These are phyloP conservation scores for Diaporthe batatas DNA, from an alignment of 2,329 filamentous ascomycete species.

Conservation along the genomic window DNA sequence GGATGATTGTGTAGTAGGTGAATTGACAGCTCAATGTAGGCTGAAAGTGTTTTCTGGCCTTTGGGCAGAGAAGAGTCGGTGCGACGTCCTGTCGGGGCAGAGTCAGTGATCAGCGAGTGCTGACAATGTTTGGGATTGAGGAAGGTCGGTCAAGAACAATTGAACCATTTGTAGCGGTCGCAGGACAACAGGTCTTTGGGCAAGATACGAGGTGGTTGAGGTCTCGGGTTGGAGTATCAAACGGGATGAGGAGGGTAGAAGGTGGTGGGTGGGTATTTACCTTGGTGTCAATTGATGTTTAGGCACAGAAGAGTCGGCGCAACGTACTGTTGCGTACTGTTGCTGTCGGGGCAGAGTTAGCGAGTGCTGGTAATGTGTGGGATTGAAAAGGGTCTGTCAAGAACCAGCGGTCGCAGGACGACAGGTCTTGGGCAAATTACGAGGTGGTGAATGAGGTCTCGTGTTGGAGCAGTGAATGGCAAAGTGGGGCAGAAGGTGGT, in stretches of 20 bases:
- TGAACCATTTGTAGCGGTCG: too few species aligned
- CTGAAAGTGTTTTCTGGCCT: too few species aligned
- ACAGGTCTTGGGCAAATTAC: too few species aligned
- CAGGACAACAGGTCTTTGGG: neutral
- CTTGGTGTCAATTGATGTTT: too few species aligned
- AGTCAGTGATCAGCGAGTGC: too few species aligned
- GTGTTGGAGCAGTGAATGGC: too few species aligned
- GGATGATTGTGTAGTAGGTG: neutral
- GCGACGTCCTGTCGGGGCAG: neutral
- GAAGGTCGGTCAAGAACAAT: neutral
- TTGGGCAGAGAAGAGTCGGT: neutral
- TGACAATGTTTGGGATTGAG: neutral
- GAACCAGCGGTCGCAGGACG: neutral
- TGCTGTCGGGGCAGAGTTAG: neutral
- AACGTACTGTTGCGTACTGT: neutral
- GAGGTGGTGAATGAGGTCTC: too few species aligned
- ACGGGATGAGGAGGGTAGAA: too few species aligned
- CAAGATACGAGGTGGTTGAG: too few species aligned
- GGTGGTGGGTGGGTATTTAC: too few species aligned
- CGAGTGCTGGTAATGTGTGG: neutral
- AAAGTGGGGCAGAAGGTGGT: too few species aligned
- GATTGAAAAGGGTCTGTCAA: neutral
- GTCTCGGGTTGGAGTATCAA: too few species aligned
- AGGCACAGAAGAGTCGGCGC: neutral
- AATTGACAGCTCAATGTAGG: neutral